A percentile compares a stretch with the other conserved stretches of the same genome.
Conservation (phyloP, 306 rosid species). For the Pyrus pyrifolia region DNA sequence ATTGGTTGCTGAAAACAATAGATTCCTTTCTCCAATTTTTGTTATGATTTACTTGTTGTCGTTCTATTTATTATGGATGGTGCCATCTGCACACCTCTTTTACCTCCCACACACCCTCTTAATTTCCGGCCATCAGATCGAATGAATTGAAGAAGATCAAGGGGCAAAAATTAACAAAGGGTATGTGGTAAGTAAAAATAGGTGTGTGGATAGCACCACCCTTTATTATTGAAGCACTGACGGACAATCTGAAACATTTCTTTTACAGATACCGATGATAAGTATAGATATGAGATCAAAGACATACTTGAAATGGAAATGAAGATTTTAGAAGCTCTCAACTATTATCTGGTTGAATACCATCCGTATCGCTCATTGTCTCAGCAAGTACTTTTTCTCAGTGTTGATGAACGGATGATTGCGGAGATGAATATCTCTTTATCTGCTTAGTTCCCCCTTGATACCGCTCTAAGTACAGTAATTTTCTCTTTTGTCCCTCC, state of each 20-base stretch:
- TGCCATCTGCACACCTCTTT: no score
- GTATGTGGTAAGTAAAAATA: no score
- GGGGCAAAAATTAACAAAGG: no score
- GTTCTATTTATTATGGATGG: not conserved
- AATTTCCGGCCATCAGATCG: no score
- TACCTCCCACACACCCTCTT: no score
- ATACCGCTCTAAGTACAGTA: not conserved
- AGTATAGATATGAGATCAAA: constrained; percentile 73
- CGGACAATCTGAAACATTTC: not conserved
- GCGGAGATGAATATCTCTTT: not conserved
- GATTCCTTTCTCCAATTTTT: not conserved
- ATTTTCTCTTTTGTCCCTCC: not conserved
- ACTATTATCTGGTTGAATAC: constrained; percentile 85
- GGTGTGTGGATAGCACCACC: no score
- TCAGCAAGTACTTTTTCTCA: constrained; percentile 45
- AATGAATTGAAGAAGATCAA: no score
- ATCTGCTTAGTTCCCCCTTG: not conserved
- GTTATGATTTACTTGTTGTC: constrained; percentile 12
- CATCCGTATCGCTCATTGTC: constrained; percentile 90
- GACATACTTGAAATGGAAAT: constrained; percentile 98
- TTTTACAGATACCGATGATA: constrained; percentile 72
- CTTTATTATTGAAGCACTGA: constrained; percentile 18
- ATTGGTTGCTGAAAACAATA: constrained; percentile 6
- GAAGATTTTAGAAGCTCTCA: constrained; percentile 91
- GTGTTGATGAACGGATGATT: not conserved